Evolutionary conservation across 2,329 filamentous ascomycete species (phyloP), one percentile per base, ranked within the genome.

Genomic region (Penicillium sp.): DNA sequence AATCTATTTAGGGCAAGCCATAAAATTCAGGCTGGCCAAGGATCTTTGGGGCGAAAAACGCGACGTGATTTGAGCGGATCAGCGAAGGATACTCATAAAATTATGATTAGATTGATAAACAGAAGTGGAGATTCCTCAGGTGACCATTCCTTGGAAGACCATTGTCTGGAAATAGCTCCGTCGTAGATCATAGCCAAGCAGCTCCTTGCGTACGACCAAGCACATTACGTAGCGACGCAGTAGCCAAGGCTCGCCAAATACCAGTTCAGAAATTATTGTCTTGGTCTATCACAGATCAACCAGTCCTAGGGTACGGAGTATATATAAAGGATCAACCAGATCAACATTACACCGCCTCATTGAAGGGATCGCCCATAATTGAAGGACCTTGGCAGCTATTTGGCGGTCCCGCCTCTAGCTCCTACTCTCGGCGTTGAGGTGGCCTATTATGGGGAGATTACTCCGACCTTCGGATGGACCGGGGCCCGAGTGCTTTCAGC

Each of bases 221-320:
- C 39, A 14, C 9, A 41, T 41, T 41, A 41, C 39, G 39, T 22
- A 41, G 19, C 19, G 39, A 41, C 5, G 39, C 39, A 41, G 51
- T 14, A 54, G 52, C 52, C 45, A 54, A 54, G 52, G 43, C 52
- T 54, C 52, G 52, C 33, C 44, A 48, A 29, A 35, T 39, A 24
- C 22, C 22, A 48, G n/a, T 43, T 44, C 33, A 24, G 45, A 48
- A 19, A 54, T 26, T 54, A 54, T 41, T 54, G 49, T 44, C 16
- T 52, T 29, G 24, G 9, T 41, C 39, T 41, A 22, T 11, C 22
- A 41, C 19, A 19, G 19, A 22, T 41, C n/a, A 22, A 41, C 39
- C 10, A 41, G 19, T 10, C 11, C 19, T 14, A 21, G 35, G 35
- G 35, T 21, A 21, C 7, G 8, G n/a, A n/a, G n/a, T n/a, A n/a